Evolutionary conservation across 352 stramenopile genomes (phyloP).

Genomic region (Phytophthora colocasiae): DNA sequence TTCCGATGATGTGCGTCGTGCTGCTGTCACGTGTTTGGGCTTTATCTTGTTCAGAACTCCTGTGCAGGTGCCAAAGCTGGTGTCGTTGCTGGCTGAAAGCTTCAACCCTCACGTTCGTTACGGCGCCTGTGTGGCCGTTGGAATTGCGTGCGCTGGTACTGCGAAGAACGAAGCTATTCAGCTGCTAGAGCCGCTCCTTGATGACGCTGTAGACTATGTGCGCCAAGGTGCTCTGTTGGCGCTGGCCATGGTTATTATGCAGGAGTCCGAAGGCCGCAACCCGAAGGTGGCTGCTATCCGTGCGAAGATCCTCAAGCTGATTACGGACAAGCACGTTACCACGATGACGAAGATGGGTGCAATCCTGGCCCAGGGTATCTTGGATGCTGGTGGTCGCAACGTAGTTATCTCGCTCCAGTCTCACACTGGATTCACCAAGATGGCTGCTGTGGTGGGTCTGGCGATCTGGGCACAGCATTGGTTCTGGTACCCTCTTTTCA

Average conservation of each 20-base stretch:
- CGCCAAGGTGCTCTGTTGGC: conserved; percentile 97
- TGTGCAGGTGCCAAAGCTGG: conserved; percentile 92
- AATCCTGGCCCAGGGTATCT: conserved; percentile 96
- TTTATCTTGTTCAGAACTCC: conserved; percentile 99
- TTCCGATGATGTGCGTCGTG: conserved; percentile 98
- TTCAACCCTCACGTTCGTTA: conserved; percentile 99
- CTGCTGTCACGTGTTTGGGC: conserved; percentile 96
- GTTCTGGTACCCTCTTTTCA: conserved; percentile 99
- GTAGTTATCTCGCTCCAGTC: conserved; percentile 96
- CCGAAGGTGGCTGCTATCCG: conserved; percentile 88
- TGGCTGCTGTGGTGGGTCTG: conserved; percentile 96
- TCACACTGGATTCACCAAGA: conserved; percentile 98
- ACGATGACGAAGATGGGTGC: conserved; percentile 99
- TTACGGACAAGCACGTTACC: conserved; percentile 98
- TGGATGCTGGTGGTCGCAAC: conserved; percentile 98
- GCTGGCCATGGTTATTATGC: conserved; percentile 99
- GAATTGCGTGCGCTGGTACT: conserved; percentile 97
- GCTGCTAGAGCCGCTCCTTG: conserved; percentile 97
- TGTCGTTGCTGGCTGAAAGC: conserved; percentile 97
- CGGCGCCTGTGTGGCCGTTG: conserved; percentile 98
- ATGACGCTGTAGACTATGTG: conserved; percentile 99
- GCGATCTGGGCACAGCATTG: conserved; percentile 99
- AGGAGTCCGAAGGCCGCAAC: conserved; percentile 93
- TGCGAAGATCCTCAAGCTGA: conserved; percentile 89
- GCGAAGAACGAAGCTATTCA: conserved; percentile 97